Evolutionary conservation across 1,284 basidiomycete genomes (phyloP).

Genomic region (Stereum hirsutum): DNA sequence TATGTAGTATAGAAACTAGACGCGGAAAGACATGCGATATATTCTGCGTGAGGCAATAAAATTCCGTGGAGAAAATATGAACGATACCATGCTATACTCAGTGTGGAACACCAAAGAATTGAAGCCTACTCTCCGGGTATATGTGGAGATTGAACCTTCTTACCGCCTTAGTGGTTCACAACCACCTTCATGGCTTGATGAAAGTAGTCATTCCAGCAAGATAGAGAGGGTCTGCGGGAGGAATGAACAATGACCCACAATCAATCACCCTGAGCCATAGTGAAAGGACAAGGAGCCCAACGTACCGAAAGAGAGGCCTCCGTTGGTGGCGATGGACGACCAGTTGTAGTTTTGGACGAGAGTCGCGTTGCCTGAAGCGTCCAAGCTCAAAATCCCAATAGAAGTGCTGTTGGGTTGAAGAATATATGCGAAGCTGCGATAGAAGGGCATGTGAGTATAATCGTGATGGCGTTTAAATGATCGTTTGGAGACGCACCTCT

Average conservation of each 20-base stretch:
- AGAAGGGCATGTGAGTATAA: constrained; percentile 1
- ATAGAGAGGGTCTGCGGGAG: constrained; percentile 24
- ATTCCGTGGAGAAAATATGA: too few species aligned
- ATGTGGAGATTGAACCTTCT: too few species aligned
- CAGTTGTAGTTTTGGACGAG: constrained; percentile 31
- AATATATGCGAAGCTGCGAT: constrained; percentile 33
- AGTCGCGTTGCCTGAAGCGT: constrained; percentile 28
- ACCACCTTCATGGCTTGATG: constrained; percentile 13
- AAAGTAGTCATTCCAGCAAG: constrained; percentile 34
- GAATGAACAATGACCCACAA: too few species aligned
- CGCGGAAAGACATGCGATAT: too few species aligned
- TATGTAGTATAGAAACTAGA: too few species aligned
- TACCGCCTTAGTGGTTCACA: too few species aligned
- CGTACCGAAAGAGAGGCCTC: constrained; percentile 29
- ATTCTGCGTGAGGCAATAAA: too few species aligned
- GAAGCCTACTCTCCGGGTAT: too few species aligned
- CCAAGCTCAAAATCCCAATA: constrained; percentile 31
- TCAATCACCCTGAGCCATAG: too few species aligned
- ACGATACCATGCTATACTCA: too few species aligned
- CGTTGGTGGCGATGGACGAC: constrained; percentile 24
- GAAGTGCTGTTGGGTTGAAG: constrained; percentile 29
- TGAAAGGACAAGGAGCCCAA: background rate
- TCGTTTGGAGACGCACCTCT: constrained; percentile 12
- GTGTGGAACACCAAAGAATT: too few species aligned
- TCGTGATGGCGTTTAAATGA: background rate